Evolutionary conservation across 2,329 filamentous ascomycete species (phyloP).

Genomic region (Colletotrichum cordylinicola): DNA sequence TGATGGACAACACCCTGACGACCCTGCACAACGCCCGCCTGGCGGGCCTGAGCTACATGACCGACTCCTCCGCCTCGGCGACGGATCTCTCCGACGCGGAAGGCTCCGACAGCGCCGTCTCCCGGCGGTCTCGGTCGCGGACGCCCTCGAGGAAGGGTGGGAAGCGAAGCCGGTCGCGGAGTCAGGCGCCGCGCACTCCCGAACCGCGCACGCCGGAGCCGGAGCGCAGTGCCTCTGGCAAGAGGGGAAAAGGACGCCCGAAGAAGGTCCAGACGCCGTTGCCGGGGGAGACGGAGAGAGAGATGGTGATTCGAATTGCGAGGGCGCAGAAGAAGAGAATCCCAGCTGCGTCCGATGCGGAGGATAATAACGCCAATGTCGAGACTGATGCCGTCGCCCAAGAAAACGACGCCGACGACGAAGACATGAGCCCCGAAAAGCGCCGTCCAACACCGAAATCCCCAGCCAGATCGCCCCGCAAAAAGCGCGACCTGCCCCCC

Average conservation of each 20-base stretch:
- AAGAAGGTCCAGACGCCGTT: conserved; percentile 42
- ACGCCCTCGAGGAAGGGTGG: not conserved
- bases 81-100: conserved; percentile 35
- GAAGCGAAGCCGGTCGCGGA: not conserved
- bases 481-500: conserved; percentile 11
- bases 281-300: conserved; percentile 50
- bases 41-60: conserved; percentile 50
- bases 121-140: not conserved
- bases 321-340: conserved; percentile 33
- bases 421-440: not conserved
- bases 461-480: conserved; percentile 10
- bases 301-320: conserved; percentile 54
- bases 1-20: conserved; percentile 72
- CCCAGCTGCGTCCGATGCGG: conserved; percentile 24
- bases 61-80: conserved; percentile 42
- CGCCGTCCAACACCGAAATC: conserved; percentile 11
- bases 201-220: conserved; percentile 10
- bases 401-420: not conserved
- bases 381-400: not conserved
- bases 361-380: not conserved
- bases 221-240: not conserved
- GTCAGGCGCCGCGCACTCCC: conserved; percentile 16
- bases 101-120: conserved; percentile 1
- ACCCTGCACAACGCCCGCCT: conserved; percentile 73
- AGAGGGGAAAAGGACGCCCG: conserved; percentile 41